These are phyloP conservation scores for Zygotorulaspora mrakii DNA, from an alignment of 1,139 yeast species.

Conservation along the genomic window DNA sequence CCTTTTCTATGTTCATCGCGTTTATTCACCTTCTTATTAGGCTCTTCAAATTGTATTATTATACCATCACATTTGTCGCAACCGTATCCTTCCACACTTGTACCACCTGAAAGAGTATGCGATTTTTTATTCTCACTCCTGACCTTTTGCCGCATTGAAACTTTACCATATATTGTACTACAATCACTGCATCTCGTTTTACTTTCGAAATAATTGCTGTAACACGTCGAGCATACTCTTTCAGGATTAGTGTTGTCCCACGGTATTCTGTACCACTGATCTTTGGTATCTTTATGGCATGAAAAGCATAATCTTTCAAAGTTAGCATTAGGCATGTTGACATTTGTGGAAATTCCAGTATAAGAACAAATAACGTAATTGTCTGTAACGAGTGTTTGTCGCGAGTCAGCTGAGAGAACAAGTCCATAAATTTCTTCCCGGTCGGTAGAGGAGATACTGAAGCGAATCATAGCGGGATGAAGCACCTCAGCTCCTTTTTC, in stretches of 20 bases:
- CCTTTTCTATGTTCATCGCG: not conserved
- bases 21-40: not conserved
- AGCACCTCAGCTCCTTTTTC: not conserved
- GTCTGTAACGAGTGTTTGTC: not conserved
- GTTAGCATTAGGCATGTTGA: not conserved
- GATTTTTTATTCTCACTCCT: not conserved
- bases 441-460: not conserved
- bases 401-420: not conserved
- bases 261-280: not conserved
- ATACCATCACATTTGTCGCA: conserved; percentile 6
- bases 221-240: not conserved
- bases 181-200: not conserved
- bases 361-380: not conserved
- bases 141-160: not conserved
- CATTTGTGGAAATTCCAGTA: not conserved
- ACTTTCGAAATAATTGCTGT: not conserved
- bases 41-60: not conserved
- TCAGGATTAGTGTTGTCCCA: not conserved
- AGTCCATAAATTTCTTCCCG: not conserved
- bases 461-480: not conserved
- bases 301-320: conserved; percentile 1
- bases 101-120: conserved; percentile 1
- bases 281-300: not conserved
- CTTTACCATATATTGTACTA: not conserved
- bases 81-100: conserved; percentile 2